Base-by-base conservation (phyloP, 345 rosid species). In the Carallia pectinifolia region DNA sequence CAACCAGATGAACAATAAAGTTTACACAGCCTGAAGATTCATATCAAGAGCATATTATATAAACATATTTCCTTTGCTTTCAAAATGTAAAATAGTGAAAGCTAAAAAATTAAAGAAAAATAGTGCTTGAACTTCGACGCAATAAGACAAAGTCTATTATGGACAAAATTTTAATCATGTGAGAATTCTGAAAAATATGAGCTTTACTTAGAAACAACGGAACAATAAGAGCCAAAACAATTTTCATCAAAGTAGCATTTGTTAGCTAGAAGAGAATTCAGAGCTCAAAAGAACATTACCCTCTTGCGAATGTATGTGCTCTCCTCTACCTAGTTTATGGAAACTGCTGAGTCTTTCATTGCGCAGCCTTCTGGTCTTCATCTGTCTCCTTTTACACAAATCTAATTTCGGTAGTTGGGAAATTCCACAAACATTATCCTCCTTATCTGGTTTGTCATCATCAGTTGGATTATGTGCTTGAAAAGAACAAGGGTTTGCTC, bases 341-440 rank as follows among this genome's bases (percentile, higher is more conserved):
- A 71, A 81, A 70, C 48, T 55, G 70, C 54, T 76, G 19, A 60
- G 68, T 76, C 81, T 84, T 84, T 70, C 63, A 56, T 65, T 18
- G 12, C 2, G 44, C 71, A 50, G 77, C 69, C 76, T 82, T 55
- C 75, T 80, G 4, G 47, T 76, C 73, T 65, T 83, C 65, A 29
- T 50, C 67, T 77, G 82, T 64, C 80, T 69, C 80, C 83, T 78
- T 79, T 68, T 77, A n/a, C 70, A 59, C 59, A 72, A 44, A 71
- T 77, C 71, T 30, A 69, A 71, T 75, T 83, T 79, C 4, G 90
- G 87, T 5, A 87, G 82, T 18, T 72, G 86, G 53, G 93, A 84
- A 65, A 84, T 72, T 12, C 89, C 85, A 61, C 64, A 18, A 29
- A 72, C 71, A 19, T 36, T 76, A 69, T 71, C 76, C 69, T 72